A percentile compares a stretch with the other conserved stretches of the same genome.
These are phyloP conservation scores for Carallia brachiata DNA, from an alignment of 345 rosid species.

Conservation along the genomic window DNA sequence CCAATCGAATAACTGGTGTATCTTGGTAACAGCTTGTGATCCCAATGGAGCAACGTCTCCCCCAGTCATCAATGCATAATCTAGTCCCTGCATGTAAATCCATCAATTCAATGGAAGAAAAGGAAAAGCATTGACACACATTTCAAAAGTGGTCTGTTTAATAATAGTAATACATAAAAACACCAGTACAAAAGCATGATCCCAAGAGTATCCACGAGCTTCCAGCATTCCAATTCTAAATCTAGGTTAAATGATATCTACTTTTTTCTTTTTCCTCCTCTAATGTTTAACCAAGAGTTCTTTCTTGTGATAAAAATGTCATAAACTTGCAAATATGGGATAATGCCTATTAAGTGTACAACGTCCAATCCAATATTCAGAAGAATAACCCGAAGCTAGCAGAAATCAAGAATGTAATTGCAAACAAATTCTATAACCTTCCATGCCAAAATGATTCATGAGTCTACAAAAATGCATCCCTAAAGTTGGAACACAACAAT, in stretches of 20 bases:
- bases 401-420: background rate
- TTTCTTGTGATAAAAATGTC: background rate
- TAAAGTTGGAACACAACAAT: no score
- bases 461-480: no score
- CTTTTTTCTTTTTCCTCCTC: background rate
- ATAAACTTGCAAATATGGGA: background rate
- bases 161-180: background rate
- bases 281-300: background rate
- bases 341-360: background rate
- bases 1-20: conserved; percentile 97
- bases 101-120: conserved; percentile 12
- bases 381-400: background rate
- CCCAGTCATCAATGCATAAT: conserved; percentile 98
- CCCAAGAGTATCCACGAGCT: background rate
- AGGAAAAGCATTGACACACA: background rate
- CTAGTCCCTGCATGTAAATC: conserved; percentile 68
- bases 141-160: conserved; percentile 1
- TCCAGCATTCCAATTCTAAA: conserved; percentile 5
- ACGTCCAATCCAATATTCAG: background rate
- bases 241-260: background rate
- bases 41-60: conserved; percentile 99
- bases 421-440: no score
- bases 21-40: conserved; percentile 97
- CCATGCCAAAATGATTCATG: no score
- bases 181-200: background rate